Base-by-base conservation (phyloP, 2,329 filamentous ascomycete species). In the Trichoderma sp. region DNA sequence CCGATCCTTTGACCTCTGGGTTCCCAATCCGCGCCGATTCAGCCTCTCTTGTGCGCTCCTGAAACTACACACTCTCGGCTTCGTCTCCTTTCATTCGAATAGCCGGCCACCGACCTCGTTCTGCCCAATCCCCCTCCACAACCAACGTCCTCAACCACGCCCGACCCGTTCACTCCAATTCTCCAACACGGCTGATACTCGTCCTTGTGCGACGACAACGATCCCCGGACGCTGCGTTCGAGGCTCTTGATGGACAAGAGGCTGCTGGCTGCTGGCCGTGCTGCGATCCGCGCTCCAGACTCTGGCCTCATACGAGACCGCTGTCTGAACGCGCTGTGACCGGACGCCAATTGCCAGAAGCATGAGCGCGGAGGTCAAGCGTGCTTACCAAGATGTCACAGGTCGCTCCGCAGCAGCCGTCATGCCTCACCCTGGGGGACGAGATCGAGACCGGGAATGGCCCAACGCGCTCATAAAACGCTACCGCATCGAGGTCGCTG, bases 401-500 rank as follows among this genome's bases (percentile, higher is more conserved):
- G 74, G 72, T 69, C 76, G 73, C 75, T 74, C 72, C 71, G 64
- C 70, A 67, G 70, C 74, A 71, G 71, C 71, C 70, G 74, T 71
- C 74, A 77, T 76, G 75, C 71, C 73, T 74, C 70, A 71, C 64
- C 70, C 70, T 48, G 67, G 70, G 66, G 69, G 69, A 71, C 69
- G 70, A 70, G 69, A 73, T 42, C 71, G 70, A 67, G 69, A 68
- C 69, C 70, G 70, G 69, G 68, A 73, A 58, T 71, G 71, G 63
- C 73, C 90, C 69, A 71, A 76, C 67, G 73, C 73, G 29, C 74
- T 90, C 82, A 83, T 90, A 74, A 93, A 92, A 81, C 86, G 85
- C 72, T 94, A 95, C 79, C 87, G 91, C 71, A 94, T 90, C 58
- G 91, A 94, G 80, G 88, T 95, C 72, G 88, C 92, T 70, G 92